Conservation (phyloP, 805 yeast species). For the Isabelozyma pseudorhagii region DNA sequence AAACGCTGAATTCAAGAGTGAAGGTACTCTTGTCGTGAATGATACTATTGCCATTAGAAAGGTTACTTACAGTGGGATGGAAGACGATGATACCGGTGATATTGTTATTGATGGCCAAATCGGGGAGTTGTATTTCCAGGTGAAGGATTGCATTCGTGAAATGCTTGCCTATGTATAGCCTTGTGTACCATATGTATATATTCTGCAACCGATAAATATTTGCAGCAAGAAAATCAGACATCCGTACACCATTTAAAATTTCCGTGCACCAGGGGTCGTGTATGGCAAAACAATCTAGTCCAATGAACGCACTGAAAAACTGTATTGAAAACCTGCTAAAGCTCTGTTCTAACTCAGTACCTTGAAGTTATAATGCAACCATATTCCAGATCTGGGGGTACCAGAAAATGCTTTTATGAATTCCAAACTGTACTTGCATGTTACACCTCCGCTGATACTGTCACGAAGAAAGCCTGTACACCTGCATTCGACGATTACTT, state of each 20-base stretch:
- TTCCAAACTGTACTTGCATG: slow-evolving; percentile 44
- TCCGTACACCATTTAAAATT: background rate
- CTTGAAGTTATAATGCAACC: slow-evolving; percentile 35
- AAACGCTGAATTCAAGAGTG: slow-evolving; percentile 86
- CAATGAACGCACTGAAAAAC: background rate
- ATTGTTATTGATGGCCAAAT: slow-evolving; percentile 82
- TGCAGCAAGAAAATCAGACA: background rate
- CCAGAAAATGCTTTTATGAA: slow-evolving; percentile 47
- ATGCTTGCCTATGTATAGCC: slow-evolving; percentile 70
- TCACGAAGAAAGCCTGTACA: slow-evolving; percentile 37
- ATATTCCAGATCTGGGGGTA: slow-evolving; percentile 45
- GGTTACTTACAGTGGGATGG: slow-evolving; percentile 37
- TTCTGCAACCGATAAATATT: background rate
- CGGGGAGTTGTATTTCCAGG: slow-evolving; percentile 71
- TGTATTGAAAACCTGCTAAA: too few species aligned
- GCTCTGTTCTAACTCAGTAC: background rate
- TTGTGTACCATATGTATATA: background rate
- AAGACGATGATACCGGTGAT: slow-evolving; percentile 65
- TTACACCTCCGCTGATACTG: slow-evolving; percentile 44
- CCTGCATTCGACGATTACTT: slow-evolving; percentile 45
- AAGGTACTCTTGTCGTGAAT: slow-evolving; percentile 86
- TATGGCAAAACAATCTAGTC: background rate
- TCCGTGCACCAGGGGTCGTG: background rate
- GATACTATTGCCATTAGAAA: slow-evolving; percentile 73
- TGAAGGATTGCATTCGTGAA: slow-evolving; percentile 65